A percentile compares a stretch with the other conserved stretches of the same genome.
Conservation (phyloP, 305 asterid species). For the Fraxinus baroniana region DNA sequence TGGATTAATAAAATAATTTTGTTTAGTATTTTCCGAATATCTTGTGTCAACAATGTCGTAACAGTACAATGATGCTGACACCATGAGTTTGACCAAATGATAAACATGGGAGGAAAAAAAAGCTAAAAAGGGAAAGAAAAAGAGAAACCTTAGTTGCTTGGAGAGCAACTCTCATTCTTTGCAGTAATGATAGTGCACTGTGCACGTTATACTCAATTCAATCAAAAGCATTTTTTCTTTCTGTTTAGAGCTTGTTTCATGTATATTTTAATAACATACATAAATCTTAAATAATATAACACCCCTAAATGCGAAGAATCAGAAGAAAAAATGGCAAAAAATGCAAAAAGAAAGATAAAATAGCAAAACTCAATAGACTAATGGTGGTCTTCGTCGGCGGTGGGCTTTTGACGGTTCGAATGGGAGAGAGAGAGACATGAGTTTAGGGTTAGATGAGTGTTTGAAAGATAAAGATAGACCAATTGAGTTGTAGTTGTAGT, state of each 20-base stretch:
- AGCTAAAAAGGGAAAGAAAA: not conserved
- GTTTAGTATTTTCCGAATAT: not conserved
- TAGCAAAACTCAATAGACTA: not conserved
- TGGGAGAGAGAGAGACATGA: not conserved
- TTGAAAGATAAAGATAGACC: too few species aligned
- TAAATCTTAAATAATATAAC: not conserved
- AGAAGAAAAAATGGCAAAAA: not conserved
- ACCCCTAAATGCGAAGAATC: not conserved
- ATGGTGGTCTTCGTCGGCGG: not conserved
- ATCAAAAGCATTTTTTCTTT: constrained; percentile 16
- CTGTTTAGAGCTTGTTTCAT: not conserved
- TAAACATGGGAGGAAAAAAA: not conserved
- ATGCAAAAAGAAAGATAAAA: not conserved
- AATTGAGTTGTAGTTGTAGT: not conserved
- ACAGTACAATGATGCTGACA: constrained; percentile 34
- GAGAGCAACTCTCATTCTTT: constrained; percentile 34
- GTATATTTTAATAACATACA: too few species aligned
- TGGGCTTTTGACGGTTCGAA: not conserved
- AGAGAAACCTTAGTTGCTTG: constrained; percentile 32
- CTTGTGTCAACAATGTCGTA: not conserved
- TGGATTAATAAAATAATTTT: too few species aligned
- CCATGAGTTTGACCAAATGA: constrained; percentile 46
- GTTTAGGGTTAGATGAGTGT: not conserved
- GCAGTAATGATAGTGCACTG: constrained; percentile 42
- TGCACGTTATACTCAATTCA: not conserved